A percentile compares a stretch with the other conserved stretches of the same genome.
Conservation (phyloP, 1,284 basidiomycete species). For the Cutaneotrichosporon sp. region DNA sequence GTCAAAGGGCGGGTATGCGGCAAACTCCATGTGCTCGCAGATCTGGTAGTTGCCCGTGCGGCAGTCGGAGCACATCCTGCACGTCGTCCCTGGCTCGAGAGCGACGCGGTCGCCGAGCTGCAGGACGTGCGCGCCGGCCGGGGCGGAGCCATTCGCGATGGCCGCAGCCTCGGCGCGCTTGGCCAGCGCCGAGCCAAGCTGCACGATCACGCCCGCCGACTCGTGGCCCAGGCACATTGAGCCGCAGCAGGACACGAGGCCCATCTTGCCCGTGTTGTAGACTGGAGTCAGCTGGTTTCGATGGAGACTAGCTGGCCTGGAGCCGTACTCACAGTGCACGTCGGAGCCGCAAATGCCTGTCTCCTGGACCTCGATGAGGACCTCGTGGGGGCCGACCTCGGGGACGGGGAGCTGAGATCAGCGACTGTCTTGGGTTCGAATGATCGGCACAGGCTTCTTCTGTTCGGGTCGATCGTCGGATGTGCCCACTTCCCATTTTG, state of each 20-base stretch:
- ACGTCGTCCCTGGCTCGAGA: constrained; percentile 63
- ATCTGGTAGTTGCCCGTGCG: constrained; percentile 72
- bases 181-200: constrained; percentile 40
- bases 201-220: constrained; percentile 46
- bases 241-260: constrained; percentile 36
- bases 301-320: background rate
- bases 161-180: constrained; percentile 26
- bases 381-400: constrained; percentile 60
- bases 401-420: constrained; percentile 5
- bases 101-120: constrained; percentile 50
- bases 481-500: no score
- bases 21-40: constrained; percentile 53
- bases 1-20: constrained; percentile 48
- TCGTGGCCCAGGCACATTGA: constrained; percentile 55
- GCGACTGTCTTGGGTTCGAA: no score
- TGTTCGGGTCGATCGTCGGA: no score
- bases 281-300: constrained; percentile 26
- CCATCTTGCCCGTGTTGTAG: constrained; percentile 48
- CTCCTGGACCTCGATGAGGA: constrained; percentile 86
- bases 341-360: constrained; percentile 93
- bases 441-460: no score
- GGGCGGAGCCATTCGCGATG: constrained; percentile 10
- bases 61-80: constrained; percentile 51
- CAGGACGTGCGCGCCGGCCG: background rate
- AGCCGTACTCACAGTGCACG: constrained; percentile 57